Evolutionary conservation across 2,329 filamentous ascomycete genomes (phyloP), one percentile per base, ranked within the genome.

Genomic region (Exserohilum rostratum): DNA sequence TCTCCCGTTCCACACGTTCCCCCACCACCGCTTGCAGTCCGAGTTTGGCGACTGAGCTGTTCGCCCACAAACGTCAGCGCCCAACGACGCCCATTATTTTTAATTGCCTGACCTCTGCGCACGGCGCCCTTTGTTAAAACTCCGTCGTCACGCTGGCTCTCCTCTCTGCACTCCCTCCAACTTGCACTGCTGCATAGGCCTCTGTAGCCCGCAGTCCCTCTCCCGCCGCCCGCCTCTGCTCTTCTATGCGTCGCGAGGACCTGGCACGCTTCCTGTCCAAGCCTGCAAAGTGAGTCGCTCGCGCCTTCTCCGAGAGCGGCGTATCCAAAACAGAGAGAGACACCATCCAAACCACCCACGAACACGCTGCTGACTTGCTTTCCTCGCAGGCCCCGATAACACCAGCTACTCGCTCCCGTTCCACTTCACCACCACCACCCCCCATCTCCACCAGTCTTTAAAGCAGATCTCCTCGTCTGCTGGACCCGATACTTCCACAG

Each of bases 181-280:
- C 20, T 46, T 50, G 39, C 42, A 39, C 46, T 50, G 64, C 71
- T 74, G 73, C 70, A 44, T 73, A 73, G 73, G 73, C 72, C 72
- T 55, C 65, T 46, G 62, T 55, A 70, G 71, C 72, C 73, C 65
- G 71, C 71, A 74, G 72, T 67, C 64, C 53, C 49, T 46, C 53
- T 56, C 50, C 46, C 62, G 52, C 48, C 61, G 49, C 51, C 58
- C 60, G 38, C 45, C 50, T 56, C 57, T 69, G 60, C 60, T 65
- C 62, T 77, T 90, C 87, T 88, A 96, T 96, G 92, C 93, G 87
- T 89, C 88, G 85, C 78, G 90, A 88, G 81, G 90, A 96, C 80
- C 87, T 96, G 74, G 86, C 96, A 76, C 90, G 91, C 81, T 95
- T 96, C 82, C 87, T 96, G 70, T 96, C 91, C 76, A 95, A 95